These are phyloP conservation scores for Sesbania bispinosa DNA, from an alignment of 306 rosid species.

Conservation along the genomic window DNA sequence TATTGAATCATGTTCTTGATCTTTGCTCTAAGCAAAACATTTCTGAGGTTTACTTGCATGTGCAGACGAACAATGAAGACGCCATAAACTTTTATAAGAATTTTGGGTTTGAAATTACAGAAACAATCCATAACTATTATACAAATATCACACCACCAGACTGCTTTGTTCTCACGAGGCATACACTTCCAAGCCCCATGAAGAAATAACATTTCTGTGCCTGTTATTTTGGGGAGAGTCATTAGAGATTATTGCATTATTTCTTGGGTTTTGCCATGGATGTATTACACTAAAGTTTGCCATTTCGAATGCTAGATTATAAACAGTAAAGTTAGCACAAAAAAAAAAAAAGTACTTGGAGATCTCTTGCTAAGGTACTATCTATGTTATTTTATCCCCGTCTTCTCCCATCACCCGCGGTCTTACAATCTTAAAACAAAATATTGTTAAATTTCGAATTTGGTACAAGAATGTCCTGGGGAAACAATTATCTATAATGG, in stretches of 20 bases:
- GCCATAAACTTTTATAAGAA: conserved; percentile 95
- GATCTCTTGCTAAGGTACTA: conserved; percentile 21
- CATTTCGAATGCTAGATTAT: conserved; percentile 33
- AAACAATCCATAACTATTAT: conserved; percentile 90
- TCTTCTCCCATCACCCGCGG: not conserved
- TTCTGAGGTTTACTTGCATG: conserved; percentile 81
- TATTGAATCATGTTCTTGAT: conserved; percentile 82
- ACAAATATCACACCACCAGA: conserved; percentile 92
- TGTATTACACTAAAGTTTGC: conserved; percentile 36
- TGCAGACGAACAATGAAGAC: conserved; percentile 89
- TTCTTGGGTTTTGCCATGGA: conserved; percentile 39
- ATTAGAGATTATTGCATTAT: conserved; percentile 33
- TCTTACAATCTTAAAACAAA: too few species aligned
- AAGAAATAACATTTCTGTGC: conserved; percentile 55
- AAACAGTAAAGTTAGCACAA: too few species aligned
- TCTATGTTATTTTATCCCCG: conserved; percentile 3
- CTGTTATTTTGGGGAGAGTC: conserved; percentile 33
- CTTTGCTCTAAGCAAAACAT: conserved; percentile 71
- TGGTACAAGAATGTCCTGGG: conserved; percentile 2
- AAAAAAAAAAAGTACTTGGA: conserved; percentile 17
- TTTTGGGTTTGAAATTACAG: conserved; percentile 92
- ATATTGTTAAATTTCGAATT: not conserved
- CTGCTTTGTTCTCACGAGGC: conserved; percentile 82
- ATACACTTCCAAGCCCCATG: conserved; percentile 40
- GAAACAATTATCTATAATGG: not conserved